Percentiles rank a stretch among this genome's conserved stretches.
phyloP scores from a whole-genome alignment of 495 filamentous ascomycete species.

The Durotheca rogersii region DNA sequence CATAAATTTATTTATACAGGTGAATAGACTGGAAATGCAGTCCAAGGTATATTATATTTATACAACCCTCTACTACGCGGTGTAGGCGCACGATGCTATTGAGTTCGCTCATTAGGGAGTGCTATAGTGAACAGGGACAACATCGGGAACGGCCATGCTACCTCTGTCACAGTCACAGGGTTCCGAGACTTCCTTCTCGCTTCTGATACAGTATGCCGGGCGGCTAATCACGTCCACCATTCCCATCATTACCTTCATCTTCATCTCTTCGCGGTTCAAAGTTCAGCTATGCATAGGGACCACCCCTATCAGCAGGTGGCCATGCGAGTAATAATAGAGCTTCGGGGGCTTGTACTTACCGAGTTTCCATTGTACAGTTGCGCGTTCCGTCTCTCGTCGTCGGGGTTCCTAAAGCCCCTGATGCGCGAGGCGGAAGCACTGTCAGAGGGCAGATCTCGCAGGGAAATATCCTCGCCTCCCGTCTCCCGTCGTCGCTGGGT shows the following conservation, averaged over 20 bases:
- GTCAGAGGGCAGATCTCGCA: constrained; percentile 9
- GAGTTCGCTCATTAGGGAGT: no score
- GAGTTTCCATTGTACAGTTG: constrained; percentile 91
- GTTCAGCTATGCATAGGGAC: constrained; percentile 69
- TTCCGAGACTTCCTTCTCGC: no score
- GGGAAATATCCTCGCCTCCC: constrained; percentile 8
- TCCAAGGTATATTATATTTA: no score
- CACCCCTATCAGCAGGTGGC: constrained; percentile 13
- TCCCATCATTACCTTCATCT: constrained; percentile 42
- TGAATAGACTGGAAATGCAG: no score
- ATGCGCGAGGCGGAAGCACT: constrained; percentile 17
- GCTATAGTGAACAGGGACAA: no score
- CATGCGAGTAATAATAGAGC: no score
- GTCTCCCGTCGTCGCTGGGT: no score
- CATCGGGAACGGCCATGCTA: no score
- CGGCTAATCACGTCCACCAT: background rate
- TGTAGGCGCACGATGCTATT: no score
- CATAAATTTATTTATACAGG: no score
- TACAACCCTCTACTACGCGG: no score
- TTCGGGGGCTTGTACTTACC: constrained; percentile 53
- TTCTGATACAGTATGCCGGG: background rate
- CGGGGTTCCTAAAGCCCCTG: constrained; percentile 26
- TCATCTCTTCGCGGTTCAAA: constrained; percentile 69
- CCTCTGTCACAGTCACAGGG: no score
- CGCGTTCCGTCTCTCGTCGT: constrained; percentile 47